phyloP scores from a whole-genome alignment of 176 grass and related monocot species.

The Triticum urartu region DNA sequence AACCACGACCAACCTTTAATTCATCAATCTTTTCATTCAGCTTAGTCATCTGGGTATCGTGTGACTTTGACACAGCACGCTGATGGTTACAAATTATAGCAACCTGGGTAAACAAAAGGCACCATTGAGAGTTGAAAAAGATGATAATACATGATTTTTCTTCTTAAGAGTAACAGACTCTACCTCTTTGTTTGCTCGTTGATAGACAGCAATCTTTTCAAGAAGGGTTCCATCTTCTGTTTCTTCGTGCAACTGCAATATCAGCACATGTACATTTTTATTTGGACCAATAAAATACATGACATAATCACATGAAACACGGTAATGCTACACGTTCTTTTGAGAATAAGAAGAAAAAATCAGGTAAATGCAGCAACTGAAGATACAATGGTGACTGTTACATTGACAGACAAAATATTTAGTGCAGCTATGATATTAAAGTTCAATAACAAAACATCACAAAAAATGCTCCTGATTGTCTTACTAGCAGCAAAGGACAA shows the following conservation, averaged over 20 bases:
- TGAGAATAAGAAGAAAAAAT: neutral
- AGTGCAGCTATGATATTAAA: neutral
- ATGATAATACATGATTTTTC: conserved; percentile 17
- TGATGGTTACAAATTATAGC: conserved; percentile 99
- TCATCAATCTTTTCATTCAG: conserved; percentile 94
- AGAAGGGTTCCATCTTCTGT: conserved; percentile 81
- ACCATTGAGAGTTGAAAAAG: neutral
- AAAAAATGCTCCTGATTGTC: conserved; percentile 4
- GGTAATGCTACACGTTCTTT: neutral
- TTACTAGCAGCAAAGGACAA: neutral
- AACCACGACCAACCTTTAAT: conserved; percentile 59
- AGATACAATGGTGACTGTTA: neutral
- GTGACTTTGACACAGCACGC: conserved; percentile 90
- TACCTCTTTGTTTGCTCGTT: conserved; percentile 95
- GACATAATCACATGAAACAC: conserved; percentile 16
- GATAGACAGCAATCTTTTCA: conserved; percentile 92
- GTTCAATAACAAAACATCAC: conserved; percentile 15
- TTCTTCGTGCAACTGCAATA: conserved; percentile 83
- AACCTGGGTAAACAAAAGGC: conserved; percentile 56
- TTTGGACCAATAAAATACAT: conserved; percentile 16
- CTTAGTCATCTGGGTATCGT: conserved; percentile 85
- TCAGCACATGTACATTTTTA: conserved; percentile 2
- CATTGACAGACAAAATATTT: conserved; percentile 13
- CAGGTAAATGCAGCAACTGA: neutral
- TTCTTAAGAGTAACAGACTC: neutral